Conservation (phyloP, 2,329 filamentous ascomycete species). For the Fusarium chlamydosporum region DNA sequence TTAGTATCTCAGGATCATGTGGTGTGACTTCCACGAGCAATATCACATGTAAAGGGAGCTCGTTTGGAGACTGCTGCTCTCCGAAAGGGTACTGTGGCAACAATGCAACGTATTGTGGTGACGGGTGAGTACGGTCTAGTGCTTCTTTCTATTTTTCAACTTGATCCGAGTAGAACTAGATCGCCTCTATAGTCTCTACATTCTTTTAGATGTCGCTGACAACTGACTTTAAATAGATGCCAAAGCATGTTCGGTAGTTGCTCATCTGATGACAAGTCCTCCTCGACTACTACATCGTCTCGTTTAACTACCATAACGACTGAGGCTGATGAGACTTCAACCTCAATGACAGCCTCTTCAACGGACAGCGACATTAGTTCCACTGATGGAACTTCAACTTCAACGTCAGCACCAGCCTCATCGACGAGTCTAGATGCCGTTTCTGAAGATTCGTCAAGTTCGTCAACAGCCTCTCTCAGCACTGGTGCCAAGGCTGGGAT, state of each 20-base stretch:
- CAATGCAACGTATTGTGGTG: conserved; percentile 5
- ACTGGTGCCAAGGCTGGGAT: conserved; percentile 6
- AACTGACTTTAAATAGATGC: not conserved
- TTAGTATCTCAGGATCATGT: conserved; percentile 14
- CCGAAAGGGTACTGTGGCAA: conserved; percentile 7
- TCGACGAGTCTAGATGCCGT: not conserved
- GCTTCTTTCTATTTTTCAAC: too few relatives aligned
- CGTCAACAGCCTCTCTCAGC: not conserved
- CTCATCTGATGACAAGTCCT: not conserved
- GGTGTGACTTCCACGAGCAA: conserved; percentile 11
- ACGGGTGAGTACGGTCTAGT: not conserved
- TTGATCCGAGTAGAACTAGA: not conserved
- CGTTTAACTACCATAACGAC: not conserved
- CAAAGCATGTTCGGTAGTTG: conserved; percentile 9
- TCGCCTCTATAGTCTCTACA: rapidly evolving
- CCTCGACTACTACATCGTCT: not conserved
- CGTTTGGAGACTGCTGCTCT: conserved; percentile 13
- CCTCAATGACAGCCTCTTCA: not conserved
- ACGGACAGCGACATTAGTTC: not conserved
- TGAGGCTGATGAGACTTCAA: not conserved
- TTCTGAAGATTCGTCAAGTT: not conserved
- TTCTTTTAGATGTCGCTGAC: not conserved
- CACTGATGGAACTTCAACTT: not conserved
- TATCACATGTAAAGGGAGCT: conserved; percentile 8
- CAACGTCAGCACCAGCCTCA: not conserved